phyloP scores from a whole-genome alignment of 495 filamentous ascomycete genomes.

The Neurospora sp. region DNA sequence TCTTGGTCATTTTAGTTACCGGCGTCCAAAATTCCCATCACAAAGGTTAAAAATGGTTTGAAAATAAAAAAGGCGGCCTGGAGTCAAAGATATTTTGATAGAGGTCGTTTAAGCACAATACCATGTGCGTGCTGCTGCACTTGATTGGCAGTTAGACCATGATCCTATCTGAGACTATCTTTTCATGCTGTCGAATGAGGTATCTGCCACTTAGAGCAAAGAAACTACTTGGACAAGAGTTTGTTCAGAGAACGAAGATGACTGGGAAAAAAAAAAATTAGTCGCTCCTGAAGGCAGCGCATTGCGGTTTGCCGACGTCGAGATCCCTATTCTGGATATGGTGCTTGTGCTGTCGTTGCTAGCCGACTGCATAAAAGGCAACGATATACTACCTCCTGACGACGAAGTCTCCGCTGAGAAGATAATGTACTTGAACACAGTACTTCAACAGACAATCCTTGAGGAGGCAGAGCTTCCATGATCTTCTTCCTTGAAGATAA shows the following conservation, averaged over 20 bases:
- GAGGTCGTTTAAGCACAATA: neutral
- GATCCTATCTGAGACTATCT: too few species aligned
- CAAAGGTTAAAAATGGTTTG: neutral
- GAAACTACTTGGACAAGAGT: neutral
- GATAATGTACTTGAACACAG: neutral
- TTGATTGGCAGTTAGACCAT: neutral
- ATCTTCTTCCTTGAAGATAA: neutral
- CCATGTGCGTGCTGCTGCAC: neutral
- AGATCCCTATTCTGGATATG: neutral
- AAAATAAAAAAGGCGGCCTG: neutral
- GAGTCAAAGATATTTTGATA: neutral
- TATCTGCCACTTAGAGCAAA: neutral
- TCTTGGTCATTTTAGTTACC: neutral
- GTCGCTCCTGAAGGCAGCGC: neutral
- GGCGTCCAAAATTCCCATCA: neutral
- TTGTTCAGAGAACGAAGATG: neutral
- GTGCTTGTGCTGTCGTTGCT: neutral
- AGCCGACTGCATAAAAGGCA: neutral
- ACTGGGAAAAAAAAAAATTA: neutral
- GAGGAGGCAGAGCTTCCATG: neutral
- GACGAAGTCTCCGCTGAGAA: neutral
- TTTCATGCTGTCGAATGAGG: neutral
- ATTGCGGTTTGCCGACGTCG: neutral
- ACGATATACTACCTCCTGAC: neutral
- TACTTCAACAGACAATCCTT: neutral